Evolutionary conservation across 805 yeast genomes (phyloP).

Genomic region (Myxozyma udenii): DNA sequence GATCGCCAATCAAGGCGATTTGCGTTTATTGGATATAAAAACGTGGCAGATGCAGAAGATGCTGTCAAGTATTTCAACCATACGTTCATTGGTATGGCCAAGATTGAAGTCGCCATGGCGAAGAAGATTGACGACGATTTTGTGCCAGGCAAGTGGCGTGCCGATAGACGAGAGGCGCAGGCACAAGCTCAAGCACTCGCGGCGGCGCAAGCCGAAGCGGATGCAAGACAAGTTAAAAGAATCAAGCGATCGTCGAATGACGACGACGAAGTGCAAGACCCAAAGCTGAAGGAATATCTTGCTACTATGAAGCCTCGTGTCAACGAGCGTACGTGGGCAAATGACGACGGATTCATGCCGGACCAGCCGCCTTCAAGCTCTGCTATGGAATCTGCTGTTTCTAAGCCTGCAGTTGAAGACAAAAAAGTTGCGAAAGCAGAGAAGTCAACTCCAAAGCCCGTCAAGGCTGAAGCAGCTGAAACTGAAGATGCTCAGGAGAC

Average conservation of each 20-base stretch:
- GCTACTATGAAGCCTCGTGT: slow-evolving; percentile 76
- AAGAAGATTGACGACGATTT: slow-evolving; percentile 39
- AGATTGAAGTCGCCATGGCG: slow-evolving; percentile 75
- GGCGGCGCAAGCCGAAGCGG: background rate
- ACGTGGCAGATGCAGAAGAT: slow-evolving; percentile 66
- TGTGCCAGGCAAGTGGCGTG: background rate
- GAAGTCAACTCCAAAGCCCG: slow-evolving; percentile 29
- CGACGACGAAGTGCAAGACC: slow-evolving; percentile 41
- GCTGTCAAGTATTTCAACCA: slow-evolving; percentile 75
- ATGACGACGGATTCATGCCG: slow-evolving; percentile 42
- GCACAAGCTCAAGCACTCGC: background rate
- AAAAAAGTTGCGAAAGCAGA: background rate
- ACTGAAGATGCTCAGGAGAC: slow-evolving; percentile 30
- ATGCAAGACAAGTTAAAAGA: background rate
- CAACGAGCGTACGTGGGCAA: slow-evolving; percentile 72
- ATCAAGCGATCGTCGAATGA: slow-evolving; percentile 6
- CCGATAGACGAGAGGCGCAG: background rate
- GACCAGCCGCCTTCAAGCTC: background rate
- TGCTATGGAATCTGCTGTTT: background rate
- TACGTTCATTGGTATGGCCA: slow-evolving; percentile 79
- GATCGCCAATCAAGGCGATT: slow-evolving; percentile 87
- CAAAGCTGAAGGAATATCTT: slow-evolving; percentile 73
- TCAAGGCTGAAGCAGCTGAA: background rate
- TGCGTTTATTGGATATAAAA: slow-evolving; percentile 85
- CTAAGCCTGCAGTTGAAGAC: background rate